Evolutionary conservation across 2,329 filamentous ascomycete genomes (phyloP).

Genomic region (Beauveria sp.): DNA sequence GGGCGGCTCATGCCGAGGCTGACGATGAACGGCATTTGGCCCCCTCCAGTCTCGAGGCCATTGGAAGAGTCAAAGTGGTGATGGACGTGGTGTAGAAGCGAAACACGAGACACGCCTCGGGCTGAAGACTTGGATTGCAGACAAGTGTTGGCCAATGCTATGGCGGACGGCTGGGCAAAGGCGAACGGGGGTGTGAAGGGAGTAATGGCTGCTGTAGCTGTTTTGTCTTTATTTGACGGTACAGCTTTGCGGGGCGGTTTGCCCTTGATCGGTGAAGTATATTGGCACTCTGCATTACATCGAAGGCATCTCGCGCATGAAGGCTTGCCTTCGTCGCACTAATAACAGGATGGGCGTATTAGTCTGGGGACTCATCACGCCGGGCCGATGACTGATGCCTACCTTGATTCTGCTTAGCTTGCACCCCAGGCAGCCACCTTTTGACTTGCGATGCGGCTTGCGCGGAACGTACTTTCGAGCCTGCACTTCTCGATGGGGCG

Average conservation of each 20-base stretch:
- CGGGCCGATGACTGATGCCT: background rate
- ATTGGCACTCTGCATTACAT: constrained; percentile 14
- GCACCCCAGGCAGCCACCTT: constrained; percentile 16
- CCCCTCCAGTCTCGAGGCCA: constrained; percentile 4
- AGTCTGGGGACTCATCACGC: background rate
- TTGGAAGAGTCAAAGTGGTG: constrained; percentile 4
- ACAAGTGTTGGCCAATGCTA: background rate
- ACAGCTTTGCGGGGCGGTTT: background rate
- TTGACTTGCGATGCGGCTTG: constrained; percentile 16
- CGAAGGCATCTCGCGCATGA: constrained; percentile 17
- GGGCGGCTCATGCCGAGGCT: constrained; percentile 12
- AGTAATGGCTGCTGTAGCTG: background rate
- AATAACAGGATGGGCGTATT: background rate
- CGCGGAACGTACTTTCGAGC: constrained; percentile 15
- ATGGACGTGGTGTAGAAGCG: constrained; percentile 15
- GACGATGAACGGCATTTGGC: constrained; percentile 12
- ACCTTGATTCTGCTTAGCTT: constrained; percentile 20
- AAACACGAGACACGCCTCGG: constrained; percentile 14
- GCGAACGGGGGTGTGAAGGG: constrained; percentile 3
- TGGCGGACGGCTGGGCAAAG: constrained; percentile 1
- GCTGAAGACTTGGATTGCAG: background rate
- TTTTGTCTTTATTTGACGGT: background rate
- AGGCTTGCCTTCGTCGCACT: constrained; percentile 18
- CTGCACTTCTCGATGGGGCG: constrained; percentile 3
- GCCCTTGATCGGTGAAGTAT: background rate